phyloP scores from a whole-genome alignment of 306 rosid genomes.

The Medicago arabica region DNA sequence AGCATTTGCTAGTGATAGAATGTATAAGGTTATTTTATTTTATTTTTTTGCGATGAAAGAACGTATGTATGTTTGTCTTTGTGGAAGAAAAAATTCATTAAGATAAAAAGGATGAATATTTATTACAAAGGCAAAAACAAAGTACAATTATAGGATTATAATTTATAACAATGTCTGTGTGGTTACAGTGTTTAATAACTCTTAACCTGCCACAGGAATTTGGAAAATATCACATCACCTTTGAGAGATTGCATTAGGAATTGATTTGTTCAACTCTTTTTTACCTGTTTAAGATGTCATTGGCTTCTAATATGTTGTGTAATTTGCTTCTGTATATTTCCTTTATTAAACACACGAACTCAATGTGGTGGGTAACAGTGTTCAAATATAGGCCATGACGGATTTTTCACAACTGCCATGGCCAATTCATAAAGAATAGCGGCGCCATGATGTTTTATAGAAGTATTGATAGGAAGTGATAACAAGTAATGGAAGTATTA shows the following conservation, averaged over 20 bases:
- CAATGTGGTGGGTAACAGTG: conserved; percentile 6
- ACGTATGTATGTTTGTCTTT: background rate
- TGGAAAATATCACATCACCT: background rate
- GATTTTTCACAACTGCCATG: too few species aligned
- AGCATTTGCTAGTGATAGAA: conserved; percentile 20
- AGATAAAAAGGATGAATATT: conserved; percentile 10
- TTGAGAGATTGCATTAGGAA: conserved; percentile 2
- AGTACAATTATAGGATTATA: background rate
- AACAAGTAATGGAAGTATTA: background rate
- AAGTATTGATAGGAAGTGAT: too few species aligned
- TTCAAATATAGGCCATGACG: too few species aligned
- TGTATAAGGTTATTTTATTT: background rate
- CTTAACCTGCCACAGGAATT: conserved; percentile 14
- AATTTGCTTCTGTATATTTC: conserved; percentile 15
- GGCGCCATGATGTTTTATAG: background rate
- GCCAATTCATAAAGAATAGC: too few species aligned
- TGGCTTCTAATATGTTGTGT: conserved; percentile 10
- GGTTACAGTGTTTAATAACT: background rate
- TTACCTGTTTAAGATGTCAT: background rate
- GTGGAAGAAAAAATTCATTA: conserved; percentile 3
- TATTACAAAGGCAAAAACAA: background rate
- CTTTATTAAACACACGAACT: conserved; percentile 30
- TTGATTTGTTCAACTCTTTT: conserved; percentile 9
- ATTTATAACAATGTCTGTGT: background rate
- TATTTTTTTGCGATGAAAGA: conserved; percentile 8